phyloP scores from a whole-genome alignment of 768 basidiomycete genomes.

The Multifurca ochricompacta region DNA sequence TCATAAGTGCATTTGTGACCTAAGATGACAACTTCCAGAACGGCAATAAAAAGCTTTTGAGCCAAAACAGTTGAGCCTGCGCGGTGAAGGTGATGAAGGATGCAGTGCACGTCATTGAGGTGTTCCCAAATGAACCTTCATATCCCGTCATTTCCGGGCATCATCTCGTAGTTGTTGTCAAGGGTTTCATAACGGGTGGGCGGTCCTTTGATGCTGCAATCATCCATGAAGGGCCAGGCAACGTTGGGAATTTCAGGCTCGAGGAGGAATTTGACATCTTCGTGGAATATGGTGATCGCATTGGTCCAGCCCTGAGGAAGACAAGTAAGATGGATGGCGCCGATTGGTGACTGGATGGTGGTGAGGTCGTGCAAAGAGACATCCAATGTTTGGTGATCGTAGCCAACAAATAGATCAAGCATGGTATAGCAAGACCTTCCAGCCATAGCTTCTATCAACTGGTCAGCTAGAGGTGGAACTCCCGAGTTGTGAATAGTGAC shows the following conservation, averaged over 20 bases:
- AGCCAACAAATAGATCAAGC: neutral
- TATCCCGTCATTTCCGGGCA: neutral
- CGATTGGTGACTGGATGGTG: neutral
- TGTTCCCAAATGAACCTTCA: neutral
- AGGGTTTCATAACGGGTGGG: no score
- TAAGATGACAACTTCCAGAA: constrained; percentile 30
- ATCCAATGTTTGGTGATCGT: neutral
- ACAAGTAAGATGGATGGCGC: no score
- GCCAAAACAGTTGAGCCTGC: neutral
- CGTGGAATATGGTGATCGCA: neutral
- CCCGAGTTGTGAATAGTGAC: constrained; percentile 21
- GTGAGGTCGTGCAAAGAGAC: neutral
- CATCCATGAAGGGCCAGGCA: no score
- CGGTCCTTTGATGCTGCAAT: no score
- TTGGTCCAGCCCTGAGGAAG: neutral
- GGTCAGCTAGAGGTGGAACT: no score
- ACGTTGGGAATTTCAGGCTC: neutral
- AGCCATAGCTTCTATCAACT: constrained; percentile 26
- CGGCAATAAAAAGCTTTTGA: neutral
- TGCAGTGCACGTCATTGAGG: neutral
- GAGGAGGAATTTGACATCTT: neutral
- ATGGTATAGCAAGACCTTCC: constrained; percentile 7
- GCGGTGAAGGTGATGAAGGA: neutral
- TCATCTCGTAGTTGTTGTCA: neutral
- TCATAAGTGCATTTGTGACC: constrained; percentile 31